Percentiles rank a stretch among this genome's conserved stretches.
These are phyloP conservation scores for Sodiomyces alkalinus DNA, from an alignment of 2,329 filamentous ascomycete species.

Conservation along the genomic window DNA sequence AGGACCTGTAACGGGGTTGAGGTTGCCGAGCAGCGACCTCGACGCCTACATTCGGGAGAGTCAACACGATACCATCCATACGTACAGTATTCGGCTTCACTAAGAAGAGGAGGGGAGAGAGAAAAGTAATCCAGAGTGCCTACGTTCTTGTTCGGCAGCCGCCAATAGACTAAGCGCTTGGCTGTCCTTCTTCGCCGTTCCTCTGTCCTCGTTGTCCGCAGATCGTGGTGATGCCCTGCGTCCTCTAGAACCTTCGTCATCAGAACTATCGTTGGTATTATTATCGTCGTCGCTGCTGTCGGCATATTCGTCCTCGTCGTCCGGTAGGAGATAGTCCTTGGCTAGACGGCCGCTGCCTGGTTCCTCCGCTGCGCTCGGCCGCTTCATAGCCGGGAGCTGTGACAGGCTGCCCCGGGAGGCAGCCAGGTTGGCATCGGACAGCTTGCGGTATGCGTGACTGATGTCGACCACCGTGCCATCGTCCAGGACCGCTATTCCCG, in stretches of 20 bases:
- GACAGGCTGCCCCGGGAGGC: conserved; percentile 49
- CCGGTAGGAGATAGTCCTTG: conserved; percentile 51
- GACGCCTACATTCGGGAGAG: conserved; percentile 27
- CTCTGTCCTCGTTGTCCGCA: conserved; percentile 23
- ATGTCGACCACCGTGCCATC: conserved; percentile 51
- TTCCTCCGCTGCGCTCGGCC: conserved; percentile 21
- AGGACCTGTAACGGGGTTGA: conserved; percentile 42
- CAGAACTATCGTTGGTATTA: conserved; percentile 35
- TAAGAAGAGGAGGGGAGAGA: no score
- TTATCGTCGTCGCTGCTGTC: conserved; percentile 63
- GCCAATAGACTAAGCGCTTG: conserved; percentile 49
- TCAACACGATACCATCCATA: conserved; percentile 9
- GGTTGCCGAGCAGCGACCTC: conserved; percentile 34
- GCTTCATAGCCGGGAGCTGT: conserved; percentile 42
- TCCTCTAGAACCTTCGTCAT: conserved; percentile 51
- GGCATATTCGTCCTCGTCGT: conserved; percentile 51
- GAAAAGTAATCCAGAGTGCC: conserved; percentile 19
- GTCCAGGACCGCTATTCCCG: conserved; percentile 31
- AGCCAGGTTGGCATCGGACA: conserved; percentile 57
- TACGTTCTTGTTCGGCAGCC: conserved; percentile 67
- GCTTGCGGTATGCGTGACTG: conserved; percentile 51
- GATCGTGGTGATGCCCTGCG: conserved; percentile 38
- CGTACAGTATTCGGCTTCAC: no score
- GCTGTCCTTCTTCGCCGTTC: conserved; percentile 19
- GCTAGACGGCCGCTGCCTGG: conserved; percentile 39